Percentiles rank a stretch among this genome's conserved stretches.
Conservation (phyloP, 345 rosid genomes). For the Zanthoxylum bungeanum region DNA sequence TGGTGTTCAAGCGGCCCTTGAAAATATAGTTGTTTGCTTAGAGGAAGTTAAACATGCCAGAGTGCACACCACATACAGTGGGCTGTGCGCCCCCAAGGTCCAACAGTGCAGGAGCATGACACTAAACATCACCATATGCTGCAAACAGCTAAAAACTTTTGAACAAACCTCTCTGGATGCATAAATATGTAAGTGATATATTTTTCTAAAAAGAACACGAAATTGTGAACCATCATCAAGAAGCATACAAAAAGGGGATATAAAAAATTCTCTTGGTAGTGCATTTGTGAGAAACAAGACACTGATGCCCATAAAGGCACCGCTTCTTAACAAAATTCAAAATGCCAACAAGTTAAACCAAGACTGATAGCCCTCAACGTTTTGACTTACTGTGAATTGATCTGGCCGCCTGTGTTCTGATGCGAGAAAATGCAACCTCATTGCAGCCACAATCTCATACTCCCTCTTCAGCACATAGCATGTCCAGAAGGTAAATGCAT, state of each 20-base stretch:
- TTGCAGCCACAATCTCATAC: slow-evolving; percentile 66
- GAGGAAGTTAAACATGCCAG: no score
- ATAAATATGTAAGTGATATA: not conserved
- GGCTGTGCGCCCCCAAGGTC: no score
- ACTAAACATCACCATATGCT: not conserved
- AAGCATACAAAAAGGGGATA: not conserved
- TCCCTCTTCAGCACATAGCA: slow-evolving; percentile 74
- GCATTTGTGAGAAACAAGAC: not conserved
- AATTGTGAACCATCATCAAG: not conserved
- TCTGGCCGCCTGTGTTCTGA: slow-evolving; percentile 73
- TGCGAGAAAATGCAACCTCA: slow-evolving; percentile 91
- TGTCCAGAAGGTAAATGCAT: slow-evolving; percentile 88
- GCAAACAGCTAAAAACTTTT: not conserved
- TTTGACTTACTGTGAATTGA: slow-evolving; percentile 70
- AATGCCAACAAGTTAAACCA: not conserved
- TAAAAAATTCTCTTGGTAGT: not conserved
- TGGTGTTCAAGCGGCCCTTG: no score
- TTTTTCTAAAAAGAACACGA: not conserved
- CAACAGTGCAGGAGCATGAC: no score
- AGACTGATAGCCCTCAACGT: not conserved
- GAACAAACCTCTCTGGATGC: not conserved
- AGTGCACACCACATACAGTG: no score
- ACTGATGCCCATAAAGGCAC: not conserved
- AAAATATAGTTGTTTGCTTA: no score
- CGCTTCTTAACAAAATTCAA: not conserved